Evolutionary conservation across 2,329 filamentous ascomycete species (phyloP), one percentile per base, ranked within the genome.

Genomic region (Acrodontium crateriforme): DNA sequence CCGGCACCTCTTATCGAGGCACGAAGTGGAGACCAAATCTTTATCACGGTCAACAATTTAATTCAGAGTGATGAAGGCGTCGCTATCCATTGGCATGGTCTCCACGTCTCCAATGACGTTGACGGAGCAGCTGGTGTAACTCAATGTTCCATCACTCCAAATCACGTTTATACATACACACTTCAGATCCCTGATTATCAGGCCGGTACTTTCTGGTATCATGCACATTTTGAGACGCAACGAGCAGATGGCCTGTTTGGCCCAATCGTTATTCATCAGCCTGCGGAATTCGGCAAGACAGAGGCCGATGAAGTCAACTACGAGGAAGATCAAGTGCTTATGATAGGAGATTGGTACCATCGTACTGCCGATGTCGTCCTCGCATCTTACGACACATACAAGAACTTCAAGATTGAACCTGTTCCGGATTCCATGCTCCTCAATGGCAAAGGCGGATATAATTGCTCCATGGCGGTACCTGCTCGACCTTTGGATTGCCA

Each of bases 311-410:
- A n/a, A n/a, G n/a, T n/a, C n/a, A 11, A 20, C 15, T 12, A 12
- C 6, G 14, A 6, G 11, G 49, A 55, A 19, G 62, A 65, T 22
- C 26, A 58, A 6, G 36, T 65, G 9, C 43, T 67, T 11, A 42
- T 66, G 9, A 46, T 64, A 19, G 60, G 61, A 5, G 63, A 66
- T 37, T 65, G 61, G 60, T 66, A 65, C 38, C 61, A 65, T 41
- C 47, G 51, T 8, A 40, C 50, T 14, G 55, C 57, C 2, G 35
- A 38, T 4, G 50, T 63, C 11, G 53, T 62, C 16, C 42, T 62
- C 6, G 48, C 42, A 5, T 61, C 58, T 54, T 65, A 61, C 34
- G 52, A 56, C 40, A 52, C 53, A 18, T 44, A 54, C n/a, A 54
- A 48, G 3, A 58, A 54, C 6, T 60, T 58, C 40, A 60, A 58